Evolutionary conservation across 345 rosid genomes (phyloP), one percentile per base, ranked within the genome.

Genomic region (Euclidium syriacum): DNA sequence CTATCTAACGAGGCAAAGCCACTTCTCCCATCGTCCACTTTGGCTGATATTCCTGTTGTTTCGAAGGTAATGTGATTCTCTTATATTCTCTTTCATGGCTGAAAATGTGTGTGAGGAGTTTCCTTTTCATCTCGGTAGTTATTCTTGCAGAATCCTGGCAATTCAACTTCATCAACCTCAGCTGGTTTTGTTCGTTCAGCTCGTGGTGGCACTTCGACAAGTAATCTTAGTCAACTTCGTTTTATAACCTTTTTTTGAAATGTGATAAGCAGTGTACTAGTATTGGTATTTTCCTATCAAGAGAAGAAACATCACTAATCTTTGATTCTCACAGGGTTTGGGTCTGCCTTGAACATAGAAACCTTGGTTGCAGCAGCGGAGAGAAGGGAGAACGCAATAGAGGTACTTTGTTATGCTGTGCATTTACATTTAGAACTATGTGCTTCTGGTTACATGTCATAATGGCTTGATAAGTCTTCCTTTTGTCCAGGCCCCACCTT

Each of bases 291-390:
- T 35, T 25, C 41, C 34, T 52, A 38, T 26, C 24, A 55, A 20
- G 41, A 43, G 40, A 60, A 20, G 62, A 57, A 10, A 42, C 60
- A 32, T 64, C 60, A 34, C 49, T 18, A 16, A 44, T 22, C 27
- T 35, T 41, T 35, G 7, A 64, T 32, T 64, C 7, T 33, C 73
- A 49, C 74, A 94, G 99, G 91, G 69, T 94, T 92, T 81, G 97
- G 99, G 66, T 90, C 99, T 61, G 91, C 99, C 35, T 70, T 94
- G 85, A 94, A 85, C 77, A 87, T 94, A 58, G 99, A 85, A 78
- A 94, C 99, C 50, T 82, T 94, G 36, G 90, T 85, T 67, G 95
- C 97, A 75, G 99, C 99, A 55, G 96, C 97, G 15, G 97, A 87
- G 81, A 85, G 96, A 75, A 85, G 97, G 56, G 90, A 87, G 46